A percentile compares a stretch with the other conserved stretches of the same genome.
phyloP scores from a whole-genome alignment of 139 green algal species.

The Auxenochlorella pyrenoidosa region DNA sequence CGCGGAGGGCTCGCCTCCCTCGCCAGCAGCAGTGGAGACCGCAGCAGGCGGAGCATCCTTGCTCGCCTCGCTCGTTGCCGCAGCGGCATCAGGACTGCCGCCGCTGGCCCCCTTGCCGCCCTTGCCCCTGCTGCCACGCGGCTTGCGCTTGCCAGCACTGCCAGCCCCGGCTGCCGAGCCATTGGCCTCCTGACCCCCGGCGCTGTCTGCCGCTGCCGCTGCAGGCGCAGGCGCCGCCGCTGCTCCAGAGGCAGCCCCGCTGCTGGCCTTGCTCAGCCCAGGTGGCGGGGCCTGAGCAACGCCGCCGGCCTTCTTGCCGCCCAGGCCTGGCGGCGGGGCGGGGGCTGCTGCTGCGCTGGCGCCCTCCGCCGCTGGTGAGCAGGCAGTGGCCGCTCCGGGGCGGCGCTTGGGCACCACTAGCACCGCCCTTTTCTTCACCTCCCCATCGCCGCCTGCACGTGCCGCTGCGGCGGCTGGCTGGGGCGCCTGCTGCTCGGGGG shows the following conservation, averaged over 20 bases:
- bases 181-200: background rate
- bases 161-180: background rate
- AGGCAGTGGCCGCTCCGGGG: background rate
- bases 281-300: background rate
- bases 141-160: background rate
- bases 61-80: background rate
- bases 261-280: background rate
- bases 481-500: background rate
- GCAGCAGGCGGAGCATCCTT: background rate
- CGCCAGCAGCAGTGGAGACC: background rate
- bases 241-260: background rate
- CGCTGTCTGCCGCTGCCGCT: too few species aligned
- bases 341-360: background rate
- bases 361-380: background rate
- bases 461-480: background rate
- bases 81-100: background rate
- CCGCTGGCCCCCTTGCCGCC: background rate
- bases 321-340: slow-evolving; percentile 1
- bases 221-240: background rate
- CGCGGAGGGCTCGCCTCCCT: background rate
- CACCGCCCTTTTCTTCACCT: background rate
- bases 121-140: slow-evolving; percentile 28
- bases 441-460: background rate
- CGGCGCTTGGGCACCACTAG: slow-evolving; percentile 13
- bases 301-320: background rate